Base-by-base conservation (phyloP, 306 rosid species). In the Quercus berberidifolia region DNA sequence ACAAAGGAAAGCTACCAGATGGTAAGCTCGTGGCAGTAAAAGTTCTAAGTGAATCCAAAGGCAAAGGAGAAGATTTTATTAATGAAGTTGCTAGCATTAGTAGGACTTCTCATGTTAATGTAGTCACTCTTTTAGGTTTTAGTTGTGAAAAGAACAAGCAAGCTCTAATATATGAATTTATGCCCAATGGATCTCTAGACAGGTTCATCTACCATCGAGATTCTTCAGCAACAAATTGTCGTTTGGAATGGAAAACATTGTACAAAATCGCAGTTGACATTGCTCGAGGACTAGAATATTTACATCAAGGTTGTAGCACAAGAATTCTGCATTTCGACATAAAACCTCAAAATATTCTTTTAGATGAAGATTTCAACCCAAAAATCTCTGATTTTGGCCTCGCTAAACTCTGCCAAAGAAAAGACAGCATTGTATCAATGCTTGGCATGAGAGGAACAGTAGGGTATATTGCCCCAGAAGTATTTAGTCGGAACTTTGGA, bases 241-340 rank as follows among this genome's bases (percentile, higher is more conserved):
- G 1, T 1, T 26, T 72, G 38, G 70, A 58, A 1, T 4, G 46
- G 54, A 20, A 57, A 33, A 74, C 14, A 2, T 25, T 58, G 49
- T 49, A 55, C 17, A 14, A 60, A 4, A 74, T 74, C 0, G 57
- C 64, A 1, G 1, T 58, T 33, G 57, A 69, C 14, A 43, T 74
- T 25, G 78, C 70, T 30, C 18, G 21, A 74, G 70, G 78, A 15
- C 19, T 74, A 5, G 78, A 74, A 28, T 74, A 58, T 14, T 23
- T 74, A 5, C 78, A 74, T 15, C 18, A 4, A 10, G 78, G 78
- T 31, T 74, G 78, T 35, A 5, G 9, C 26, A 55, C 67, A 74
- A 31, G 78, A 3, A 74, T 74, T 5, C 20, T 74, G 19, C 78
- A 74, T 57, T 74, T 58, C 0, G 78, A 74, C 68, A 74, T 74